These are phyloP conservation scores for Tarenaya hassleriana DNA, from an alignment of 345 rosid species.

Conservation along the genomic window DNA sequence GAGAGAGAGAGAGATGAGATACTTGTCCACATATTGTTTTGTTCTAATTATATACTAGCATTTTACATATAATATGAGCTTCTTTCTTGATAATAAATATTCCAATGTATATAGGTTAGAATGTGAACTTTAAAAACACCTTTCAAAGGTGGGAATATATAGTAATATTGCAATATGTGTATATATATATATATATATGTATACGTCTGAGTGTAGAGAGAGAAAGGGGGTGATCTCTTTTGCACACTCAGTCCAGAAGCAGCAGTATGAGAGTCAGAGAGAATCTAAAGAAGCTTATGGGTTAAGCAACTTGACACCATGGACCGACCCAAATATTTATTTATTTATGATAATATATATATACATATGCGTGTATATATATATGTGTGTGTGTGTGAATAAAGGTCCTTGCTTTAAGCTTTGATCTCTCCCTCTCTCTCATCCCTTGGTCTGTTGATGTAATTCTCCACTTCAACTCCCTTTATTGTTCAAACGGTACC, in stretches of 20 bases:
- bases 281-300: constrained; percentile 31
- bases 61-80: too few species aligned
- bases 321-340: constrained; percentile 10
- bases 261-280: constrained; percentile 18
- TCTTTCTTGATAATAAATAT: too few species aligned
- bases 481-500: constrained; percentile 29
- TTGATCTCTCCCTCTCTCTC: constrained; percentile 26
- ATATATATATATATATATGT: too few species aligned
- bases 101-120: too few species aligned
- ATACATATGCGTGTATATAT: constrained; percentile 1
- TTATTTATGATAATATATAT: constrained; percentile 1
- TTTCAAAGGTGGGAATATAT: too few species aligned
- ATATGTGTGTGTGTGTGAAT: constrained; percentile 29
- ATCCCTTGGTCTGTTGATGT: constrained; percentile 34
- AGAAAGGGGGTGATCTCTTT: too few species aligned
- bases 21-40: too few species aligned
- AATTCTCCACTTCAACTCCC: constrained; percentile 40
- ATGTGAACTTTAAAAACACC: too few species aligned
- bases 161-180: too few species aligned
- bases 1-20: too few species aligned
- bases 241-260: constrained; percentile 17
- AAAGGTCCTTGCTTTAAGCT: constrained; percentile 54
- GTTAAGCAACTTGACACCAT: constrained; percentile 26
- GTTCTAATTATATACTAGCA: too few species aligned
- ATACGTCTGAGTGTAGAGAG: too few species aligned